Evolutionary conservation across 2,329 filamentous ascomycete species (phyloP).

Genomic region (Claviceps sp.): DNA sequence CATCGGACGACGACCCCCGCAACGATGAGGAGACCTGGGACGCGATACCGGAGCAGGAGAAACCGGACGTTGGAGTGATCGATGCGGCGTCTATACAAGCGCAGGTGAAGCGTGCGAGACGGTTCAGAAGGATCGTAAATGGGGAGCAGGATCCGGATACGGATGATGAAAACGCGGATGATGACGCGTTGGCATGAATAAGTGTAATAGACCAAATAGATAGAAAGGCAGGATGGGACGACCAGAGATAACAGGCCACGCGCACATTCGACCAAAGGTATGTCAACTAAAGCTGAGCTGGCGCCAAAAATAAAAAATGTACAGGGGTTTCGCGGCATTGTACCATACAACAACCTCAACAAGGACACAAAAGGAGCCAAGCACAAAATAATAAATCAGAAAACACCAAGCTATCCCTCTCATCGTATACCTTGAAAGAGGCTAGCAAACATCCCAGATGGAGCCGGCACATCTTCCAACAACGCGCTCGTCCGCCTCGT

Average conservation of each 20-base stretch:
- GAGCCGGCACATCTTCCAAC: constrained; percentile 33
- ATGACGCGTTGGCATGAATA: background rate
- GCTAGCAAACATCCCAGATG: constrained; percentile 18
- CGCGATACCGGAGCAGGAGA: constrained; percentile 16
- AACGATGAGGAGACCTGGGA: constrained; percentile 17
- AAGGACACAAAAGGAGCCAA: background rate
- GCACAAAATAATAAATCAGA: background rate
- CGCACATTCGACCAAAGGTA: no score
- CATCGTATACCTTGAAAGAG: constrained; percentile 21
- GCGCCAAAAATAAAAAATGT: no score
- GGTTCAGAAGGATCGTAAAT: constrained; percentile 16
- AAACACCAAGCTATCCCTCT: background rate
- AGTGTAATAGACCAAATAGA: no score
- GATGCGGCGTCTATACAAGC: constrained; percentile 11
- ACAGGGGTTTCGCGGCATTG: background rate
- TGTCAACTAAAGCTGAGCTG: no score
- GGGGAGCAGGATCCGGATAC: background rate
- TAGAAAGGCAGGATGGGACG: background rate
- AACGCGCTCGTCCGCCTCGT: constrained; percentile 37
- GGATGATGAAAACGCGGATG: background rate
- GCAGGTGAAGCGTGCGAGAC: constrained; percentile 13
- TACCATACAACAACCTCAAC: background rate
- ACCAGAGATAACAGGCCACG: background rate
- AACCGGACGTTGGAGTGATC: constrained; percentile 13
- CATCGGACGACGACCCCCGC: constrained; percentile 6